Base-by-base conservation (phyloP, 1,139 yeast species). In the Debaryomyces singareniensis region DNA sequence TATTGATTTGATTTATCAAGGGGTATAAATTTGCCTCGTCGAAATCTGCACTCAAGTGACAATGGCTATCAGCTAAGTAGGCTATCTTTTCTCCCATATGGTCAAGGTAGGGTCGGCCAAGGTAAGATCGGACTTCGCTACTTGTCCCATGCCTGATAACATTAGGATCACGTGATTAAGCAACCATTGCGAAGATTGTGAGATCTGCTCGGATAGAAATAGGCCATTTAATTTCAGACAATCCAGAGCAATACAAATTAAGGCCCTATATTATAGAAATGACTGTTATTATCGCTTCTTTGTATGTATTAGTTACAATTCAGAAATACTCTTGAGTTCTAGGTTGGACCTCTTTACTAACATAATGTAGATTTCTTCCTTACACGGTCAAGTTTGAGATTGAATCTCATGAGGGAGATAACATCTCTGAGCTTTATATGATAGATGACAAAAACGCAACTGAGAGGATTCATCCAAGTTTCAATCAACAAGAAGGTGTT, bases 311-410 rank as follows among this genome's bases (percentile, higher is more conserved):
- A 22, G 3, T n/a, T 13, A 11, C 21, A 23, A 13, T 5, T 6
- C 15, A 26, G 25, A 26, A 4, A 13, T 6, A 5, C 11, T 15
- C 20, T 22, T 12, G 29, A 22, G 12, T 7, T 3, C 29, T 20
- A 23, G 16, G 18, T 12, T 16, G 18, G 21, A 27, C 25, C 29
- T 30, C 36, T 37, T 27, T 42, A 55, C 61, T 43, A 46, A 46
- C 49, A 7, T 6, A 11, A 7, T 15, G 9, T 33, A 77, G 85
- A 34, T 78, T 80, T 41, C 60, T 81, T 25, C 89, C 91, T 3
- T 76, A 78, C 44, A 78, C 89, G 3, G 83, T 78, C 21, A 80
- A 77, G 41, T 80, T 80, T 46, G 80, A 79, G 43, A 70, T 78
- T 3, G 67, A 53, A 2, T 13, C 24, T n/a, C 7, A 18, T 18